Evolutionary conservation across 1,284 basidiomycete species (phyloP).

Genomic region (Rhodotorula sp.): DNA sequence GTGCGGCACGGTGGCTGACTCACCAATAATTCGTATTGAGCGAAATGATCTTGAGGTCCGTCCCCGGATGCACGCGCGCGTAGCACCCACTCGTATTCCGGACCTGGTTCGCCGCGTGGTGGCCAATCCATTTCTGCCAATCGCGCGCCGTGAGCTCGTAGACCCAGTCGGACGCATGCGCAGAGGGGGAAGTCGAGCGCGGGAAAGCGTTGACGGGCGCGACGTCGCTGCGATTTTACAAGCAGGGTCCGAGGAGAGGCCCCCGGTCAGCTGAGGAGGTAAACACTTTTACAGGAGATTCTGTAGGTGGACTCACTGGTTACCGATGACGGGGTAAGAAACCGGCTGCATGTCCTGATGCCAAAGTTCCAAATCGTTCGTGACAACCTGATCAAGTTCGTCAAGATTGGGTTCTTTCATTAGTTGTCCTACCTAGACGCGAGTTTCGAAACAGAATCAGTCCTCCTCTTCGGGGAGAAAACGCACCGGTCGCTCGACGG

Average conservation of each 20-base stretch:
- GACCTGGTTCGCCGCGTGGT: constrained; percentile 21
- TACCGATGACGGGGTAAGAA: constrained; percentile 45
- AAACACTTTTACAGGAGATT: neutral
- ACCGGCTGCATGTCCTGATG: constrained; percentile 38
- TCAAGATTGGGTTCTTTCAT: neutral
- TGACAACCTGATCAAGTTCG: neutral
- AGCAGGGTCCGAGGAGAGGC: neutral
- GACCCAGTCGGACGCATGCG: constrained; percentile 35
- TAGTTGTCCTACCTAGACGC: too few relatives aligned
- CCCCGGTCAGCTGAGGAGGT: neutral
- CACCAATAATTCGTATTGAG: constrained; percentile 61
- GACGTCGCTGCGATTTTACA: constrained; percentile 40
- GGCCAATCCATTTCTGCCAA: constrained; percentile 44
- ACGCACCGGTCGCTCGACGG: constrained; percentile 34
- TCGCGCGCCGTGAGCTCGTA: constrained; percentile 40
- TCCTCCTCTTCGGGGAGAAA: too few relatives aligned
- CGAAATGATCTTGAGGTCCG: constrained; percentile 52
- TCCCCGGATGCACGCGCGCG: constrained; percentile 35
- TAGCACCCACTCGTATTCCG: constrained; percentile 37
- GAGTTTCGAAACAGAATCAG: too few relatives aligned
- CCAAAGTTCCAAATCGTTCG: constrained; percentile 29
- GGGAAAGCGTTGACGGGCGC: constrained; percentile 47
- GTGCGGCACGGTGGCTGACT: neutral
- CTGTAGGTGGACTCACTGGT: constrained; percentile 38
- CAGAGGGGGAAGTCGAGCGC: constrained; percentile 32